Evolutionary conservation across 1,139 yeast species (phyloP).

Genomic region (Protomyces arabidopsidicola): DNA sequence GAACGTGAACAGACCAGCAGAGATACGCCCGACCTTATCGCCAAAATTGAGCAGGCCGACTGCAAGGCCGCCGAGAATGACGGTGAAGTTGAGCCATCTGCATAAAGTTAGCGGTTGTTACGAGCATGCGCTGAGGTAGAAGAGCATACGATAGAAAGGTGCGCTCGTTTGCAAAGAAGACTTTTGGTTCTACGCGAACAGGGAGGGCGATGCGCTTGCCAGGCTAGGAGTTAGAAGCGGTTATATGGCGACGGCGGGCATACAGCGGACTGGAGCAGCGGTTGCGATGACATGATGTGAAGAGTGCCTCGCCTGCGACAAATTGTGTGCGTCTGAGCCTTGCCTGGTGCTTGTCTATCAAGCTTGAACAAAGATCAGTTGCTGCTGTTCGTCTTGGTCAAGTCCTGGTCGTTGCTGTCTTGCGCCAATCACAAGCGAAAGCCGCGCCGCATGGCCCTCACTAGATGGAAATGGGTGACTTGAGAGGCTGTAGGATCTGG

Average conservation of each 20-base stretch:
- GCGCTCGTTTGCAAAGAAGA: constrained; percentile 97
- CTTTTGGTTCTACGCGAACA: constrained; percentile 96
- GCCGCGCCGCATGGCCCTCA: no score
- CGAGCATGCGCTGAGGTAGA: neutral
- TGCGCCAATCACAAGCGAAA: no score
- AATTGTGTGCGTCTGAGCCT: no score
- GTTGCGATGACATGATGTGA: constrained; percentile 16
- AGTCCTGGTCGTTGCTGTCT: no score
- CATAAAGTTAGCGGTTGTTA: constrained; percentile 36
- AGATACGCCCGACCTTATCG: constrained; percentile 83
- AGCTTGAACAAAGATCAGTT: no score
- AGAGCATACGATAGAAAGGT: constrained; percentile 40
- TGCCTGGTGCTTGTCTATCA: no score
- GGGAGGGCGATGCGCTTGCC: constrained; percentile 95
- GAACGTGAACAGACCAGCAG: constrained; percentile 90
- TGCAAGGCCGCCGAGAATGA: constrained; percentile 91
- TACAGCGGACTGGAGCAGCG: constrained; percentile 24
- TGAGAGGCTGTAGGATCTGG: no score
- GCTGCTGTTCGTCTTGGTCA: no score
- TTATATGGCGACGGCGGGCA: neutral
- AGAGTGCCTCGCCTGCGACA: neutral
- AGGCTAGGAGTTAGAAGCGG: constrained; percentile 37
- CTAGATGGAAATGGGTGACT: no score
- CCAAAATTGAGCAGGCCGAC: constrained; percentile 95
- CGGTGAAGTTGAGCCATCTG: constrained; percentile 97